Evolutionary conservation across 768 basidiomycete species (phyloP).

Genomic region (Serendipita sp.): DNA sequence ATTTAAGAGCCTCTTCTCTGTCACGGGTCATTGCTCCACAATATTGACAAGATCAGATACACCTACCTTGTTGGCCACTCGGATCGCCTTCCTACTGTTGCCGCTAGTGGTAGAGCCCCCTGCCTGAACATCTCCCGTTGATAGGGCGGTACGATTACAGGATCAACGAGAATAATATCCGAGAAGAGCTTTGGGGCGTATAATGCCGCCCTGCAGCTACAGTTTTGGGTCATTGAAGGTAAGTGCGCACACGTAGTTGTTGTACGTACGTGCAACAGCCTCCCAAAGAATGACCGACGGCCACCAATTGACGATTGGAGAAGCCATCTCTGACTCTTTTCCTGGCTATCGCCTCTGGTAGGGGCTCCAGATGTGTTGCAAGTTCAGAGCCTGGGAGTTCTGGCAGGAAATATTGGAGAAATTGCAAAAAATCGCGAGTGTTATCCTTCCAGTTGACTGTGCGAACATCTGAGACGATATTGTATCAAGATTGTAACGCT

Average conservation of each 20-base stretch:
- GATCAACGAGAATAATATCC: slow-evolving; percentile 61
- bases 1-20: slow-evolving; percentile 43
- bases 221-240: background rate
- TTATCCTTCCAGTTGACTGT: slow-evolving; percentile 69
- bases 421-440: slow-evolving; percentile 61
- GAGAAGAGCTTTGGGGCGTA: slow-evolving; percentile 51
- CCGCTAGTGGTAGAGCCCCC: slow-evolving; percentile 16
- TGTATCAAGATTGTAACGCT: background rate
- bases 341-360: slow-evolving; percentile 30
- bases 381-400: slow-evolving; percentile 11
- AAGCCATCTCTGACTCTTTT: slow-evolving; percentile 35
- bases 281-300: slow-evolving; percentile 73
- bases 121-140: background rate
- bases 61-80: slow-evolving; percentile 47
- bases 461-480: background rate
- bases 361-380: slow-evolving; percentile 13
- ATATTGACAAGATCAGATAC: background rate
- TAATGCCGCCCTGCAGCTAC: slow-evolving; percentile 35
- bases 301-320: slow-evolving; percentile 37
- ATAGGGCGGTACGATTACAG: slow-evolving; percentile 35
- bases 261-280: slow-evolving; percentile 54
- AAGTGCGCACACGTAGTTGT: background rate
- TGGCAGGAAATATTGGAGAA: slow-evolving; percentile 54
- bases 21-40: background rate
- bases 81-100: slow-evolving; percentile 42